phyloP scores from a whole-genome alignment of 176 grass and related monocot genomes.

The Oryza glumipatula region DNA sequence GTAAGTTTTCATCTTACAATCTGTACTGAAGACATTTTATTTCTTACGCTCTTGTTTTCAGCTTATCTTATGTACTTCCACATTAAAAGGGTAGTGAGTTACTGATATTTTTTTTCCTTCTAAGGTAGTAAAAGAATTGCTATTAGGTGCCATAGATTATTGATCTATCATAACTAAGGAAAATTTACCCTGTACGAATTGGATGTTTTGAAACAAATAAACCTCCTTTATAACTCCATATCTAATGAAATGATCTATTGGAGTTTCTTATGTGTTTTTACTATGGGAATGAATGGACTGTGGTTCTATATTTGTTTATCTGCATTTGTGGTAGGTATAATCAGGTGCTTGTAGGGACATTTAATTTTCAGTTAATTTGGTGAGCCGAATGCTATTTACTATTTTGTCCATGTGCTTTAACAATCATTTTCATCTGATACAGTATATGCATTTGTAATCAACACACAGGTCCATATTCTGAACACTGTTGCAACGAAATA shows the following conservation, averaged over 20 bases:
- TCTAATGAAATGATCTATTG: conserved; percentile 10
- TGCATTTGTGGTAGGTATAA: background rate
- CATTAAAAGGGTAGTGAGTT: background rate
- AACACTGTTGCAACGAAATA: conserved; percentile 30
- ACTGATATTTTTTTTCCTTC: background rate
- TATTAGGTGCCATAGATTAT: background rate
- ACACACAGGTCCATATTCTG: conserved; percentile 36
- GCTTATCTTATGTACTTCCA: background rate
- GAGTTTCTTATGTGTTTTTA: conserved; percentile 9
- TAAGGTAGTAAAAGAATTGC: conserved; percentile 8
- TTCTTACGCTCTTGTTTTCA: background rate
- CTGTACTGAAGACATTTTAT: background rate
- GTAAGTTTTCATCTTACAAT: conserved; percentile 45
- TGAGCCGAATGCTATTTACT: background rate
- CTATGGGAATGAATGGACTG: conserved; percentile 3
- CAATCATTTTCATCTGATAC: conserved; percentile 36
- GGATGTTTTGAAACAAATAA: conserved; percentile 10
- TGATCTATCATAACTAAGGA: background rate
- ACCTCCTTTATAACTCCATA: background rate
- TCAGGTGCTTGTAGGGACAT: conserved; percentile 13
- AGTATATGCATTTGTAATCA: conserved; percentile 37
- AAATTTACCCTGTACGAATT: background rate
- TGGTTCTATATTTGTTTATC: conserved; percentile 12
- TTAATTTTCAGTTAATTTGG: conserved; percentile 23
- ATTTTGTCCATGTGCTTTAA: background rate